A percentile compares a stretch with the other conserved stretches of the same genome.
These are phyloP conservation scores for Podaxis carcinomalis DNA, from an alignment of 768 basidiomycete genomes.

Conservation along the genomic window DNA sequence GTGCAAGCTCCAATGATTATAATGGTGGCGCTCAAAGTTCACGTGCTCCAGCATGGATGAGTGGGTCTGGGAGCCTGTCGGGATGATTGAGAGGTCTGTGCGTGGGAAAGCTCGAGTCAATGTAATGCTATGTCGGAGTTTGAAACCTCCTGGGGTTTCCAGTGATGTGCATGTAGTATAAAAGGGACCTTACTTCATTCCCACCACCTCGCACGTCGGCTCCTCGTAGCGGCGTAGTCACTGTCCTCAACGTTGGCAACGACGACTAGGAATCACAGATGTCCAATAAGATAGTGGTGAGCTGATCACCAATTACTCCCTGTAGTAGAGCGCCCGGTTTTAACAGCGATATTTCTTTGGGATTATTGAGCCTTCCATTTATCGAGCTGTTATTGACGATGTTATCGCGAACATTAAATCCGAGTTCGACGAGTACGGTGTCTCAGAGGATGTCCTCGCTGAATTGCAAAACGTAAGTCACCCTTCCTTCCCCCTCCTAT, in stretches of 20 bases:
- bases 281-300: constrained; percentile 99
- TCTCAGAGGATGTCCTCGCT: constrained; percentile 84
- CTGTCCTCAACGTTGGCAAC: constrained; percentile 27
- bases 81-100: constrained; percentile 30
- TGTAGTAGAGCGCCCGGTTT: constrained; percentile 51
- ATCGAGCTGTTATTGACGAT: constrained; percentile 95
- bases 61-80: not conserved
- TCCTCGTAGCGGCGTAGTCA: constrained; percentile 30
- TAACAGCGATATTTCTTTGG: constrained; percentile 39
- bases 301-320: constrained; percentile 64
- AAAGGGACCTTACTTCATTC: constrained; percentile 37
- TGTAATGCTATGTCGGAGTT: constrained; percentile 36
- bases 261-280: constrained; percentile 40
- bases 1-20: not conserved
- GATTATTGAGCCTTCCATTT: constrained; percentile 78
- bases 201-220: constrained; percentile 37
- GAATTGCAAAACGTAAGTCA: constrained; percentile 82
- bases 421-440: constrained; percentile 97
- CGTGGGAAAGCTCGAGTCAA: constrained; percentile 30
- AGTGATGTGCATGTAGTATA: constrained; percentile 44
- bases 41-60: not conserved
- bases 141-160: constrained; percentile 37
- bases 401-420: constrained; percentile 82
- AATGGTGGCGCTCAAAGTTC: no score
- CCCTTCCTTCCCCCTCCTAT: constrained; percentile 13